A percentile compares a stretch with the other conserved stretches of the same genome.
phyloP scores from a whole-genome alignment of 225 moss, liverwort and hornwort genomes.

The Marchantia polymorpha region DNA sequence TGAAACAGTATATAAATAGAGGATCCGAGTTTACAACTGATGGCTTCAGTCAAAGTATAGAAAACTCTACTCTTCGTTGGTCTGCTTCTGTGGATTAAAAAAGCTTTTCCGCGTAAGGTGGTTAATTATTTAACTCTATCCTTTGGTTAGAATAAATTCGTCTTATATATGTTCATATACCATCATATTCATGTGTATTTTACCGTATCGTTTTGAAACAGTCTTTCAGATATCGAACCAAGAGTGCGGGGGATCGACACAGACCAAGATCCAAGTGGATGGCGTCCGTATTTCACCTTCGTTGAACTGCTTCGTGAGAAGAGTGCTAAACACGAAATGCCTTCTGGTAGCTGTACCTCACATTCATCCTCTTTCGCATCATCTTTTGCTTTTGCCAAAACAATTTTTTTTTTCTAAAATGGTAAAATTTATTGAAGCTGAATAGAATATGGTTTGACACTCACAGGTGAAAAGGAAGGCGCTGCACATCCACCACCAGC shows the following conservation, averaged over 20 bases:
- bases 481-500: conserved; percentile 39
- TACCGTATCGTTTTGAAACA: conserved; percentile 10
- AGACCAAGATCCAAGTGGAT: conserved; percentile 75
- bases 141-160: neutral
- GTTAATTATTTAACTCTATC: too few species aligned
- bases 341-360: conserved; percentile 48
- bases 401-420: neutral
- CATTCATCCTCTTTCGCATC: neutral
- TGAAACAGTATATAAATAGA: too few species aligned
- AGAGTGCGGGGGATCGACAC: conserved; percentile 66
- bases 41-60: too few species aligned
- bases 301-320: conserved; percentile 77
- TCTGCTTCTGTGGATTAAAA: neutral
- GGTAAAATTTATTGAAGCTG: neutral
- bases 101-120: neutral
- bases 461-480: conserved; percentile 48
- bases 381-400: neutral
- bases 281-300: conserved; percentile 84
- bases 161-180: neutral
- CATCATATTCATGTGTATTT: neutral
- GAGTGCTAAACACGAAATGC: conserved; percentile 62
- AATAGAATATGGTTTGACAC: too few species aligned
- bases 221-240: conserved; percentile 61
- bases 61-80: too few species aligned
- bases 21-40: too few species aligned